Conservation (phyloP, 2,329 filamentous ascomycete species). For the Nemania sp. region DNA sequence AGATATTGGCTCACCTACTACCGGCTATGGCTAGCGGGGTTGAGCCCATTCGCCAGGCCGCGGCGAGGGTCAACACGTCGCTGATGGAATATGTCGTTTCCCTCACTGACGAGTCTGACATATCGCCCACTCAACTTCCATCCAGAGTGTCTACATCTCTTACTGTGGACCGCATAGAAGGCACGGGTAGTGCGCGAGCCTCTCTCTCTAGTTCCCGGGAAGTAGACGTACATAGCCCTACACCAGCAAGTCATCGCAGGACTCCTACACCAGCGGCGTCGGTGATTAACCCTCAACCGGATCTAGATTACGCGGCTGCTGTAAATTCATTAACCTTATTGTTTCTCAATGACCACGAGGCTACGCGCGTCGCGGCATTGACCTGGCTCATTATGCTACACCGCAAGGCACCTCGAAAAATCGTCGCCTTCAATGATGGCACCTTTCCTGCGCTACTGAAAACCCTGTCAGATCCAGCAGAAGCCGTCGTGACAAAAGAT, state of each 20-base stretch:
- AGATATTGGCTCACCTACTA: conserved; percentile 89
- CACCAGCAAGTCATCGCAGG: conserved; percentile 62
- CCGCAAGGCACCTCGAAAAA: conserved; percentile 91
- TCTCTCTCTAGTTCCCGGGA: conserved; percentile 67
- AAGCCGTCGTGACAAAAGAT: conserved; percentile 95
- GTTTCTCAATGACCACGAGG: conserved; percentile 96
- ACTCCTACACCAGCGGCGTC: conserved; percentile 59
- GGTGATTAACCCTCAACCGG: conserved; percentile 64
- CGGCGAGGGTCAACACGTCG: conserved; percentile 87
- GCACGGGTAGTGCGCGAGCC: conserved; percentile 61
- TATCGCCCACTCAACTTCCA: conserved; percentile 51
- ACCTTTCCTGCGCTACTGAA: conserved; percentile 97
- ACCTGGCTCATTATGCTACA: conserved; percentile 99
- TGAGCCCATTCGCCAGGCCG: conserved; percentile 88
- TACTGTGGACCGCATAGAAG: conserved; percentile 60
- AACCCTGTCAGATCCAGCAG: conserved; percentile 93
- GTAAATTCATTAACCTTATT: conserved; percentile 93
- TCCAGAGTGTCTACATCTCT: conserved; percentile 58
- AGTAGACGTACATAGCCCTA: conserved; percentile 64
- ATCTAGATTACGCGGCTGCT: conserved; percentile 95
- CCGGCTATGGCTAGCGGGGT: conserved; percentile 94
- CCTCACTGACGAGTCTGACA: conserved; percentile 76
- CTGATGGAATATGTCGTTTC: conserved; percentile 96
- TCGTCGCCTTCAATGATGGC: conserved; percentile 94
- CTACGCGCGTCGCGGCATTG: conserved; percentile 90